Evolutionary conservation across 495 filamentous ascomycete species (phyloP), one percentile per base, ranked within the genome.

Genomic region (Penicillium turbatum): DNA sequence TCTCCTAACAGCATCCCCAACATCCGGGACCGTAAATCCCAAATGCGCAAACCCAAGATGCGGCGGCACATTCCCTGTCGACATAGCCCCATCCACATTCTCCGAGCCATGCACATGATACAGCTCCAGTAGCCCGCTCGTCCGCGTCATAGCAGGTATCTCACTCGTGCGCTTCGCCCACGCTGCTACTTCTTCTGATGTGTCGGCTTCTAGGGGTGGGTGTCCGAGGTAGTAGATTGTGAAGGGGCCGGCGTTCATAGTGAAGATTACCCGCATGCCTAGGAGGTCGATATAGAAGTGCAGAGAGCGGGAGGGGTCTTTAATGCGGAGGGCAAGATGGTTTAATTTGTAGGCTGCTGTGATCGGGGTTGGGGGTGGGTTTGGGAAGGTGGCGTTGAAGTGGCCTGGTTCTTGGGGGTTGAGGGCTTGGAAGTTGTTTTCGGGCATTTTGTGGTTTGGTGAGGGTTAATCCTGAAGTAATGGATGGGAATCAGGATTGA

Each of bases 191-290:
- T 69, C 60, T 0, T 62, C 58, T 27, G 52, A 45, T 24, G 45
- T 39, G 12, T 59, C 37, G 3, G 54, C 55, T 5, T 53, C 36
- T 10, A 63, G 60, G 12, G 65, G 61, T 8, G 72, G 72, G 48
- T 73, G 66, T 12, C 70, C 72, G n/a, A 74, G 65, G 50, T 73
- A 74, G 55, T 73, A 74, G 57, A 74, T 66, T 26, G 70, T 73
- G 59, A 70, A 72, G 24, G 72, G 72, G 13, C 72, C 72, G 21
- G 70, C 64, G 56, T 74, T 74, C 66, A 73, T 68, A 12, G 70
- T 73, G 61, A 75, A 80, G 37, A 79, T 59, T 10, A 72, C 63
- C 17, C 74, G 75, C 69, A 80, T 74, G 47, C 77, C 77, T 41
- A 80, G 66, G 11, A 76, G 66, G 39, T 72, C 55, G 42, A 70